Conservation (phyloP, 495 filamentous ascomycete species). For the Bryoglossum gracile region DNA sequence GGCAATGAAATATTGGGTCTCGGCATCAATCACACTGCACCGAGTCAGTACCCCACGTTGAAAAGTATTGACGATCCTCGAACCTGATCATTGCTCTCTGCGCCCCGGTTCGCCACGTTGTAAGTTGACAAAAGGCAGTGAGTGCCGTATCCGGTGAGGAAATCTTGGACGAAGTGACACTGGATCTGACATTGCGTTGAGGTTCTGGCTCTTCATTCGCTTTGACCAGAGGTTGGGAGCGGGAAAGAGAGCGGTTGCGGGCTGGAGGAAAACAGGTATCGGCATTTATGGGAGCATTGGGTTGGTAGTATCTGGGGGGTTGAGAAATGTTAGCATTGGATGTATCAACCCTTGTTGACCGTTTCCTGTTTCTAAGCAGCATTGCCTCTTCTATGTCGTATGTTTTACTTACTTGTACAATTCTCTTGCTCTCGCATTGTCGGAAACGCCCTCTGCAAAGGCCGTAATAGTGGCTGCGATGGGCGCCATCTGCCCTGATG, state of each 20-base stretch:
- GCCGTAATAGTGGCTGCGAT: conserved; percentile 14
- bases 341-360: not conserved
- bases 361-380: too few species aligned
- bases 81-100: conserved; percentile 41
- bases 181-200: conserved; percentile 34
- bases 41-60: not conserved
- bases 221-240: not conserved
- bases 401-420: conserved; percentile 25
- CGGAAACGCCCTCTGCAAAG: conserved; percentile 17
- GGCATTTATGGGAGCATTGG: conserved; percentile 14
- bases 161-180: conserved; percentile 42
- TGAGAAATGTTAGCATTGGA: not conserved
- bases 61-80: not conserved
- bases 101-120: conserved; percentile 34
- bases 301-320: conserved; percentile 23
- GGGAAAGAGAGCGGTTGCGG: conserved; percentile 3
- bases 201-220: conserved; percentile 17
- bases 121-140: conserved; percentile 57
- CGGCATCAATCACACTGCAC: conserved; percentile 30
- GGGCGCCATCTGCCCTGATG: conserved; percentile 15
- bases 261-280: conserved; percentile 8
- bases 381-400: too few species aligned
- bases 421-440: conserved; percentile 22
- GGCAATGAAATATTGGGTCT: conserved; percentile 47
- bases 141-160: conserved; percentile 51